Percentiles rank a stretch among this genome's conserved stretches.
These are phyloP conservation scores for Ustilago bromivora DNA, from an alignment of 1,284 basidiomycete genomes.

Conservation along the genomic window DNA sequence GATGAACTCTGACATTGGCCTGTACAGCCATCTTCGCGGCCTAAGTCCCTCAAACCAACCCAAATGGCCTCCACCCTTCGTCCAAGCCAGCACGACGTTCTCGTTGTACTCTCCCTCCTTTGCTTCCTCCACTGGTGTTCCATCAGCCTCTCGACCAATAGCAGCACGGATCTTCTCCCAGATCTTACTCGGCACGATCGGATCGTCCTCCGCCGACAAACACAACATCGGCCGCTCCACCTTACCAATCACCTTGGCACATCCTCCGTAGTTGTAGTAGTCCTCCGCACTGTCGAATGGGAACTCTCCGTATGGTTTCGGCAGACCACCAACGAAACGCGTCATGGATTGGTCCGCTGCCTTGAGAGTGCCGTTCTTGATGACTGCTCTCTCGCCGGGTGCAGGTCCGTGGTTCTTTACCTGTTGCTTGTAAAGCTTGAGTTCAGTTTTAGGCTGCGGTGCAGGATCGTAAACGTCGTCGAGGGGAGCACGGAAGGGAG, in stretches of 20 bases:
- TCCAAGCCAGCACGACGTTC: conserved; percentile 80
- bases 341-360: conserved; percentile 76
- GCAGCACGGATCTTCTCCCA: conserved; percentile 41
- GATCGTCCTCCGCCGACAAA: conserved; percentile 91
- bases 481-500: conserved; percentile 50
- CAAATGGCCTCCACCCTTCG: conserved; percentile 87
- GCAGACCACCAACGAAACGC: conserved; percentile 80
- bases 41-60: conserved; percentile 84
- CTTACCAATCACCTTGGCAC: conserved; percentile 52
- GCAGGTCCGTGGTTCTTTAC: conserved; percentile 42
- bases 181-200: conserved; percentile 75
- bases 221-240: conserved; percentile 75
- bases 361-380: conserved; percentile 63
- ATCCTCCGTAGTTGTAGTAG: conserved; percentile 77
- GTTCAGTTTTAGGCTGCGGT: conserved; percentile 40
- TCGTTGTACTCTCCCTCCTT: conserved; percentile 73
- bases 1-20: conserved; percentile 59
- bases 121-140: conserved; percentile 70
- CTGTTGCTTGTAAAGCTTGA: conserved; percentile 46
- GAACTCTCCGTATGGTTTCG: conserved; percentile 57
- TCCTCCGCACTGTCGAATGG: conserved; percentile 75
- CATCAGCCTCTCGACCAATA: conserved; percentile 48
- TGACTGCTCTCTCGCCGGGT: conserved; percentile 28
- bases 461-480: conserved; percentile 52
- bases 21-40: conserved; percentile 61